Conservation (phyloP, 129 eudicot species). For the Smallanthus sonchifolius region DNA sequence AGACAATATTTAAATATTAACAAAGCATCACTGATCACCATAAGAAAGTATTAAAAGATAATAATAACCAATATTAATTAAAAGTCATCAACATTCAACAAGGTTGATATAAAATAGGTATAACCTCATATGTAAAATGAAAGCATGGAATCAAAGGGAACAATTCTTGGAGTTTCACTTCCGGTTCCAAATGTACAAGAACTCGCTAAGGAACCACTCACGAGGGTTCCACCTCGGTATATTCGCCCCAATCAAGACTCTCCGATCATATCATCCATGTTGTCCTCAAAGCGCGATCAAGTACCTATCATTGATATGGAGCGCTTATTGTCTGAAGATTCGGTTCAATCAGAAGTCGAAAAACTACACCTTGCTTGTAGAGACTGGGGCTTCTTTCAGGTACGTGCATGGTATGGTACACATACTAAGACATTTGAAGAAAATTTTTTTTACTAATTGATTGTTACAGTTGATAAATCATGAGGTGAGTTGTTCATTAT, state of each 20-base stretch:
- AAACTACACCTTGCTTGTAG: conserved; percentile 6
- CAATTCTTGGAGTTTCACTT: conserved; percentile 5
- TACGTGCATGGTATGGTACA: not conserved
- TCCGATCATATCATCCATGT: not conserved
- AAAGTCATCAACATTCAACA: no score
- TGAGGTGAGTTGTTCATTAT: conserved; percentile 12
- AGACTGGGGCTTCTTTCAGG: conserved; percentile 16
- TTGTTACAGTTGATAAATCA: conserved; percentile 26
- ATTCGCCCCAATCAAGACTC: not conserved
- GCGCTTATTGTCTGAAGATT: not conserved
- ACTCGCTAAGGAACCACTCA: conserved; percentile 1
- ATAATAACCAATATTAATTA: no score
- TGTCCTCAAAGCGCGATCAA: not conserved
- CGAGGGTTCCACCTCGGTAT: not conserved
- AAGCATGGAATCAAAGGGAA: not conserved
- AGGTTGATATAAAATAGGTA: no score
- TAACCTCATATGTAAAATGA: not conserved
- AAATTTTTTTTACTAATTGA: not conserved
- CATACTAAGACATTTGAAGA: not conserved
- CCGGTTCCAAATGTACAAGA: conserved; percentile 11
- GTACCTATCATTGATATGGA: conserved; percentile 1
- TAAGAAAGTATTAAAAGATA: no score
- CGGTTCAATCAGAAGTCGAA: not conserved
- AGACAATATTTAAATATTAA: no score
- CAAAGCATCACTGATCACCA: no score